Evolutionary conservation across 2,329 filamentous ascomycete genomes (phyloP), one percentile per base, ranked within the genome.

Genomic region (Pseudonectria buxi): DNA sequence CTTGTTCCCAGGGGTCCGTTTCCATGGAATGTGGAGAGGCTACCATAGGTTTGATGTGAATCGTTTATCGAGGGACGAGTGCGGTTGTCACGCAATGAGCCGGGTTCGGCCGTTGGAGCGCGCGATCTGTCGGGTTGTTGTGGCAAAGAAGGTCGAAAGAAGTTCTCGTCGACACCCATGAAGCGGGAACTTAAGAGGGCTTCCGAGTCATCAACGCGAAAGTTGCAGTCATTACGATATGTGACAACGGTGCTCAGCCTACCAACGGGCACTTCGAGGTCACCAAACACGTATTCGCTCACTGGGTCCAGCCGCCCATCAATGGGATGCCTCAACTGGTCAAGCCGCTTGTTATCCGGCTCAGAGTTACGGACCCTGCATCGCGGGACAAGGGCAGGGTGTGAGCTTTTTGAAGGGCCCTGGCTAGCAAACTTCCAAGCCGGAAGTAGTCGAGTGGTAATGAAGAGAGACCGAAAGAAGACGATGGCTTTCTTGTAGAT

Each of bases 401-500:
- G 78, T 63, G 79, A 77, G 45, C 78, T 75, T 61, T 89, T 90
- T 14, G 78, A 75, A 44, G 85, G 71, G 33, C 76, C 79, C 51
- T 85, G 82, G 53, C 83, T 76, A 27, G 72, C 79, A 53, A 94
- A 83, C 63, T 83, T 94, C 81, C 84, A 95, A 15, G 84, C 80
- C 3, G 92, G 92, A 43, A 95, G 67, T 43, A 95, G 75, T 50
- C 86, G 83, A 27, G 86, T 78, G 36, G 85, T 84, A 32, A 86
- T 78, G 59, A 86, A 95, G 30, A 98, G 72, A 2, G 88, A 88
- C 41, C 92, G 78, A 63, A 96, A 95, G 50, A 95, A 79, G 47
- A 96, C 84, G 45, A 98, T 94, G 51, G 86, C 87, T 64, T 94
- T 92, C 66, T 98, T 98, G 72, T 98, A 98, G 39, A 95, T 81